A percentile compares a stretch with the other conserved stretches of the same genome.
phyloP scores from a whole-genome alignment of 306 rosid species.

The Fagus sylvatica region DNA sequence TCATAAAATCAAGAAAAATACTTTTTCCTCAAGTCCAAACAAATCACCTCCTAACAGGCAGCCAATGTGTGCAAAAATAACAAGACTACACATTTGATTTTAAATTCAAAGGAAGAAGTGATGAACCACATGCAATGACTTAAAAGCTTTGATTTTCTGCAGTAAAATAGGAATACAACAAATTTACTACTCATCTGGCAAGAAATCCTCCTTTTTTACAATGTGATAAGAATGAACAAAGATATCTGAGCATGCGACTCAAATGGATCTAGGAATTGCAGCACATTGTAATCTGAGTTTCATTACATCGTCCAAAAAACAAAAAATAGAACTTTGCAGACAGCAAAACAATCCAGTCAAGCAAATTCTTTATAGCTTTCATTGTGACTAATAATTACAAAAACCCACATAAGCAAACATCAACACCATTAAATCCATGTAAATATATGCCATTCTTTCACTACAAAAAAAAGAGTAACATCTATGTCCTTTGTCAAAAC shows the following conservation, averaged over 20 bases:
- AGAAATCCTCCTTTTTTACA: background rate
- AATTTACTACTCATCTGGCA: no score
- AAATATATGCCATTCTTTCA: background rate
- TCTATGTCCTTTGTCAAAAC: background rate
- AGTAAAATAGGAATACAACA: background rate
- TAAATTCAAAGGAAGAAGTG: background rate
- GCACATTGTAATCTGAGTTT: background rate
- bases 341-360: background rate
- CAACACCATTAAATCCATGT: background rate
- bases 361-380: background rate
- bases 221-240: background rate
- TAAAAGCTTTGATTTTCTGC: background rate
- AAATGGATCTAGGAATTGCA: background rate
- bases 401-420: background rate
- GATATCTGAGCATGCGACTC: background rate
- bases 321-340: no score
- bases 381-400: background rate
- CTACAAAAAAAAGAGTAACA: background rate
- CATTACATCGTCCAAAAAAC: no score
- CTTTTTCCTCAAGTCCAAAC: no score
- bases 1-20: no score
- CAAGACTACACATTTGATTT: no score
- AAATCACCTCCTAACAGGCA: no score
- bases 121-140: background rate
- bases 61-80: no score